Evolutionary conservation across 139 green algal genomes (phyloP).

Genomic region (Nannochloris sp.): DNA sequence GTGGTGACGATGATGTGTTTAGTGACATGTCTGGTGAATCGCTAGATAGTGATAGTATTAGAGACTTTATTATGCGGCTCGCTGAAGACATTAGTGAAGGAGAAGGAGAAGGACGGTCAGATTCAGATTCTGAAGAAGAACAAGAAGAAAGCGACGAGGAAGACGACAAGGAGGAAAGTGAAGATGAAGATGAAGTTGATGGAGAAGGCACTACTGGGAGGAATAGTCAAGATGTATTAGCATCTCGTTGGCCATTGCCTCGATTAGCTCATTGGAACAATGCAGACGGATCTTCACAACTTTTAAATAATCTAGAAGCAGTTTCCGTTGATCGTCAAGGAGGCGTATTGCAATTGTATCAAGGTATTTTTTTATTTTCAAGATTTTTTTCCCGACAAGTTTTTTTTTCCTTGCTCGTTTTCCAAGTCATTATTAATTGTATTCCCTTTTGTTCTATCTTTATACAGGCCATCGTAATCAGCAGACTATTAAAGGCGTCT

Average conservation of each 20-base stretch:
- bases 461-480: slow-evolving; percentile 45
- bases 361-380: background rate
- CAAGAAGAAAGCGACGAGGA: slow-evolving; percentile 1
- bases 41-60: background rate
- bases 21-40: too few relatives aligned
- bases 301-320: too few relatives aligned
- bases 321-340: too few relatives aligned
- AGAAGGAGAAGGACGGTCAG: background rate
- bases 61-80: background rate
- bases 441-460: background rate
- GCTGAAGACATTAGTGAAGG: background rate
- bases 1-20: background rate
- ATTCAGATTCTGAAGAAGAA: background rate
- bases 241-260: background rate
- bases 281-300: too few relatives aligned
- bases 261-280: background rate
- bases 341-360: background rate
- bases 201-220: background rate
- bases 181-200: slow-evolving; percentile 1
- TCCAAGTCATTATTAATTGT: background rate
- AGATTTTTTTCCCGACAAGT: background rate
- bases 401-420: too few relatives aligned
- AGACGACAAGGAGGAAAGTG: background rate
- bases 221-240: background rate
- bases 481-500: slow-evolving; percentile 50